Percentiles rank a stretch among this genome's conserved stretches.
Conservation (phyloP, 2,329 filamentous ascomycete species). For the Chrysoporthe puriensis region DNA sequence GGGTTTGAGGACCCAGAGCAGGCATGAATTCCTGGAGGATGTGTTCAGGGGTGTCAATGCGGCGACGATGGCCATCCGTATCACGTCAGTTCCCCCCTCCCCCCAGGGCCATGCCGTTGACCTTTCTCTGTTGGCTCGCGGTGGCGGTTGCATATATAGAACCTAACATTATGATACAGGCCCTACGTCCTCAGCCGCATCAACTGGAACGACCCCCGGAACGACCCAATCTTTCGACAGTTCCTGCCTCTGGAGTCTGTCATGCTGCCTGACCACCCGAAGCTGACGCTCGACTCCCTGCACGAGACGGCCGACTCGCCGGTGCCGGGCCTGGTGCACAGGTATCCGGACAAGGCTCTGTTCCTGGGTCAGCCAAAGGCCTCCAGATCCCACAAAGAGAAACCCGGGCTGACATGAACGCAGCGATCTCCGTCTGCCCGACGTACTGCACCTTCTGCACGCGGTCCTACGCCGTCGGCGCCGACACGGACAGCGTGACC, state of each 20-base stretch:
- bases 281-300: constrained; percentile 60
- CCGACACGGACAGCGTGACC: constrained; percentile 54
- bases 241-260: constrained; percentile 61
- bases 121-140: too few species aligned
- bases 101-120: too few species aligned
- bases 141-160: neutral
- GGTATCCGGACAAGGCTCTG: constrained; percentile 66
- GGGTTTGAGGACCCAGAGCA: constrained; percentile 44
- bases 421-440: constrained; percentile 63
- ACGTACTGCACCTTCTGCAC: constrained; percentile 68
- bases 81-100: constrained; percentile 45
- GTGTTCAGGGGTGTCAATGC: constrained; percentile 54
- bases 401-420: neutral
- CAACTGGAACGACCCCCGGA: constrained; percentile 61
- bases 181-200: constrained; percentile 63
- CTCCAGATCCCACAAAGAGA: neutral
- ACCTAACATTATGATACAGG: constrained; percentile 34
- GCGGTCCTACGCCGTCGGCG: constrained; percentile 61
- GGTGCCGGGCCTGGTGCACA: constrained; percentile 61
- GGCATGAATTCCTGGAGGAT: constrained; percentile 58
- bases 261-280: constrained; percentile 57
- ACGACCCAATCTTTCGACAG: constrained; percentile 63
- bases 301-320: constrained; percentile 60
- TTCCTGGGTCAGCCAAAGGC: constrained; percentile 55
- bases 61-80: constrained; percentile 62